A percentile compares a stretch with the other conserved stretches of the same genome.
Conservation (phyloP, 1,139 yeast species). For the Casaregolazyma suthepensis region DNA sequence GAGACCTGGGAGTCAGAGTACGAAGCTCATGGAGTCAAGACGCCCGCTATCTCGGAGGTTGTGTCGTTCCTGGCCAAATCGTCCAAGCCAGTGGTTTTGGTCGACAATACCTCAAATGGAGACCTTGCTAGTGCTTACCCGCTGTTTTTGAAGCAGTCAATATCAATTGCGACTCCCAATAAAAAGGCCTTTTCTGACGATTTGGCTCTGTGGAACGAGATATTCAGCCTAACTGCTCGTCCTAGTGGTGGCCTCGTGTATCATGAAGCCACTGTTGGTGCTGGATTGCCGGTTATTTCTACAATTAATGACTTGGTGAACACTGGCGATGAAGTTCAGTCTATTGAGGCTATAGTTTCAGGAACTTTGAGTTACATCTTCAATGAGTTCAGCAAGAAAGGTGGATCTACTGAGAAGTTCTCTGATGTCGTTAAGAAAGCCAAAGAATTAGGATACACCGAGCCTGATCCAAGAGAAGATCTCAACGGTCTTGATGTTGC, state of each 20-base stretch:
- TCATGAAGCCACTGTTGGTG: constrained; percentile 99
- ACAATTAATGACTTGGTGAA: constrained; percentile 79
- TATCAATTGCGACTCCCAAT: constrained; percentile 96
- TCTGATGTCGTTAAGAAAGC: constrained; percentile 88
- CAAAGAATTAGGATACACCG: constrained; percentile 89
- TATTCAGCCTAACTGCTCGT: constrained; percentile 47
- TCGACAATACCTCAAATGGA: constrained; percentile 90
- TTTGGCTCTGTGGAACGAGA: constrained; percentile 65
- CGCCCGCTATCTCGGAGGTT: constrained; percentile 48
- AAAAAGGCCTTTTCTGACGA: constrained; percentile 94
- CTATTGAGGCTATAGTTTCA: constrained; percentile 92
- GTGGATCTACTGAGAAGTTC: constrained; percentile 56
- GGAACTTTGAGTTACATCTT: constrained; percentile 96
- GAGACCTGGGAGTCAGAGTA: constrained; percentile 48
- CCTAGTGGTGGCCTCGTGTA: constrained; percentile 72
- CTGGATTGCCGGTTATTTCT: constrained; percentile 90
- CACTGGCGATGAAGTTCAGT: constrained; percentile 88
- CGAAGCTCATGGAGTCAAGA: constrained; percentile 36
- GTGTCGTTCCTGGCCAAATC: constrained; percentile 58
- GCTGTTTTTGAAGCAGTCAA: constrained; percentile 62
- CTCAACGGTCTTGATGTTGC: constrained; percentile 97
- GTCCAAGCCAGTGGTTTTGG: constrained; percentile 69
- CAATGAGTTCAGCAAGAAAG: constrained; percentile 78
- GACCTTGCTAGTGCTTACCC: constrained; percentile 73
- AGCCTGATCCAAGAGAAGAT: constrained; percentile 99